Base-by-base conservation (phyloP, 805 yeast genomes). In the Danielia reshetovae region DNA sequence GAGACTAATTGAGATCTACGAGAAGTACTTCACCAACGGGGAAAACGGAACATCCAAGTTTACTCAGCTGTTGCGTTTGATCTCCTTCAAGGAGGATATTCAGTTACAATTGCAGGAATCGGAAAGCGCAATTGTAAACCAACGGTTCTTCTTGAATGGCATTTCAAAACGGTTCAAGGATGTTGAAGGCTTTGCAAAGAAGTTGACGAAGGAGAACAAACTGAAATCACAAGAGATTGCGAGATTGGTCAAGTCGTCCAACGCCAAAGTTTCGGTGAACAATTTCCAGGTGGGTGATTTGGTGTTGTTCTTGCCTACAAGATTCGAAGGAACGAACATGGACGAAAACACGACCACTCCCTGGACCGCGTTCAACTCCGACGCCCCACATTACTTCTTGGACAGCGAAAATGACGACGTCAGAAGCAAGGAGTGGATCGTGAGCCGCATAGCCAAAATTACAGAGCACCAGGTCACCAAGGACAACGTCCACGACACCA, bases 291-390 rank as follows among this genome's bases (percentile, higher is more conserved):
- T 62, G 8, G 86, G 83, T 9, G 97, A 89, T 55, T 62, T 87
- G 48, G 96, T 86, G 1, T 62, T 90, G 38, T 90, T 90, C 54
- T 61, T 90, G 43, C 96, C 95, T 3, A 87, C 96, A 0, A 62
- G 78, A 28, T 71, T 72, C 29, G 74, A 74, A 46, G 18, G 17
- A 9, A 18, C 12, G 8, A 21, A 31, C 7, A 29, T 29, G 9
- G 46, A 39, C 19, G 55, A 58, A 25, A 37, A 34, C 11, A 33
- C 34, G 7, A 14, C 46, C 8, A 75, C 68, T 35, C 87, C 90
- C 0, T 90, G 97, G 97, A 96, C 96, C 0, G 95, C 95, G 1
- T 90, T 90, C 64, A 89, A 93, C 45, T 72, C 85, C 36, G 95
- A 90, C 2, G 81, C 86, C 1, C 93, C 94, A 0, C 88, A 89